Conservation (phyloP, 768 basidiomycete genomes). For the Tulasnella sp. region DNA sequence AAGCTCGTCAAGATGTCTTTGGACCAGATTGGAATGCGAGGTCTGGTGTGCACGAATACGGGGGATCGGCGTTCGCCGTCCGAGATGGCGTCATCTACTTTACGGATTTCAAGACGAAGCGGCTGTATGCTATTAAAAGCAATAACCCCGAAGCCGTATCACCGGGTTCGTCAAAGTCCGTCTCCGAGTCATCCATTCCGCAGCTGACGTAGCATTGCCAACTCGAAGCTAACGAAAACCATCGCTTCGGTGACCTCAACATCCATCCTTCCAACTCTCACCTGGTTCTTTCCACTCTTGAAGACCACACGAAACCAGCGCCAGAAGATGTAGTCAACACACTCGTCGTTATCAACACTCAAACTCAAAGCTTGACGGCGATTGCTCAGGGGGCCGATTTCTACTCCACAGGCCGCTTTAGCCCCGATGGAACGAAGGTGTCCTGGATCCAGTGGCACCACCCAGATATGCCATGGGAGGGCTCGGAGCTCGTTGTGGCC, state of each 20-base stretch:
- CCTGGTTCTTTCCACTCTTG: conserved; percentile 64
- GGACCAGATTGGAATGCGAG: conserved; percentile 59
- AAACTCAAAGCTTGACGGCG: conserved; percentile 50
- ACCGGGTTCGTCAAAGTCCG: conserved; percentile 54
- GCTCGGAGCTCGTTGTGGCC: conserved; percentile 50
- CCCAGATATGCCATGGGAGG: conserved; percentile 78
- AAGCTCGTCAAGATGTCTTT: conserved; percentile 56
- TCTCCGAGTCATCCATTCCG: background rate
- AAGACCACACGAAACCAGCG: conserved; percentile 65
- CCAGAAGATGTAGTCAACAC: conserved; percentile 60
- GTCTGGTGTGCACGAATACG: conserved; percentile 70
- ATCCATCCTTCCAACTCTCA: conserved; percentile 58
- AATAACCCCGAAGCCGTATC: conserved; percentile 55
- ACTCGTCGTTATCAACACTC: conserved; percentile 60
- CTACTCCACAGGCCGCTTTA: conserved; percentile 65
- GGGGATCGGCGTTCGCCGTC: conserved; percentile 64
- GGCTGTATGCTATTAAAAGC: conserved; percentile 52
- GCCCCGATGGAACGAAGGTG: conserved; percentile 59
- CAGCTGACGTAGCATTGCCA: background rate
- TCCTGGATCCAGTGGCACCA: conserved; percentile 67
- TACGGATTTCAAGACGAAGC: conserved; percentile 57
- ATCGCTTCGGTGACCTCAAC: conserved; percentile 67
- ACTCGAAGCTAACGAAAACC: conserved; percentile 50
- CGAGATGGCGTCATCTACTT: conserved; percentile 59
- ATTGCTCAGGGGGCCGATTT: conserved; percentile 69